phyloP scores from a whole-genome alignment of 202 grass and related monocot species.

The Brachypodium distachyon region DNA sequence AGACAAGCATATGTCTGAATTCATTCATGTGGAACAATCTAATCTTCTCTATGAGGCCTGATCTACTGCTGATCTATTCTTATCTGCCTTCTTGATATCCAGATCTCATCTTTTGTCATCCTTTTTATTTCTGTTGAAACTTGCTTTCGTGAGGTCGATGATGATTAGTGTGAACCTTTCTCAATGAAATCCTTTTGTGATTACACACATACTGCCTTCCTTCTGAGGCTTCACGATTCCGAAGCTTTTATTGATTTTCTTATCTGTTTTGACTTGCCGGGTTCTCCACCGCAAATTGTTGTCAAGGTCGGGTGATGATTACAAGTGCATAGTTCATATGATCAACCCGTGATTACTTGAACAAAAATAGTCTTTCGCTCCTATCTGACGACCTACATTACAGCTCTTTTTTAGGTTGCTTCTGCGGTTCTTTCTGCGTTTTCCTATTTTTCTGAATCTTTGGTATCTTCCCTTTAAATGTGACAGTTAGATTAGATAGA shows the following conservation, averaged over 20 bases:
- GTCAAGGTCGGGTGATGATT: background rate
- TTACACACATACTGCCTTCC: conserved; percentile 62
- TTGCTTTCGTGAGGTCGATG: background rate
- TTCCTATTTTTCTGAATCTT: too few species aligned
- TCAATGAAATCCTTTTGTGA: conserved; percentile 31
- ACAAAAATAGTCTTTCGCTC: conserved; percentile 12
- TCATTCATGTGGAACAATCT: conserved; percentile 41
- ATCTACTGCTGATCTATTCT: fast-evolving
- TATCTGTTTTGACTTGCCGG: fast-evolving
- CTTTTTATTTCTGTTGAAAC: background rate
- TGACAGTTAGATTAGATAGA: too few species aligned
- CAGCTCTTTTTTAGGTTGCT: background rate
- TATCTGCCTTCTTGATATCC: too few species aligned
- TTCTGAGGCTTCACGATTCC: conserved; percentile 28
- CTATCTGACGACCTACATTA: background rate
- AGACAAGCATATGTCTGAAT: conserved; percentile 92
- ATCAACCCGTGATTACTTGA: conserved; percentile 3
- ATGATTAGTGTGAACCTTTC: conserved; percentile 23
- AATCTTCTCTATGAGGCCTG: conserved; percentile 82
- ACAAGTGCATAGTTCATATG: conserved; percentile 17
- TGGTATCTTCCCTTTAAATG: too few species aligned
- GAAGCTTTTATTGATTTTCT: fast-evolving
- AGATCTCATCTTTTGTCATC: too few species aligned
- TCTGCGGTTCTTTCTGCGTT: background rate
- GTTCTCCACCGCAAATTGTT: too few species aligned